Evolutionary conservation across 305 asterid species (phyloP).

Genomic region (Euphrasia arctica): DNA sequence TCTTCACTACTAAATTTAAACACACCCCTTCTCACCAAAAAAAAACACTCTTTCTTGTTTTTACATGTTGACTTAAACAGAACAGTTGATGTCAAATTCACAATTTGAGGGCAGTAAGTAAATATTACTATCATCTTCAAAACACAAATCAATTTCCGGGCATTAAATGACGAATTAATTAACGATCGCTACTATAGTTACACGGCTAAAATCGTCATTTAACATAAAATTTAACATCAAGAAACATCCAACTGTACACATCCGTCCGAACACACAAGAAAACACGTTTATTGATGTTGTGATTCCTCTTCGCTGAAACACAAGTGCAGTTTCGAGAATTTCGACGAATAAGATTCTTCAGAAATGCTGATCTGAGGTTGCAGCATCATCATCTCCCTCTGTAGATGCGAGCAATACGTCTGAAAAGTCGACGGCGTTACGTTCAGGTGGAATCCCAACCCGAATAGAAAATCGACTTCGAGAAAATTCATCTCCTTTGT

Average conservation of each 20-base stretch:
- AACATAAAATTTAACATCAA: no score
- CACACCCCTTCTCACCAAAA: constrained; percentile 10
- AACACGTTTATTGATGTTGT: constrained; percentile 37
- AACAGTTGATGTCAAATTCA: no score
- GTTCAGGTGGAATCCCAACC: constrained; percentile 81
- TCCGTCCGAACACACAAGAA: no score
- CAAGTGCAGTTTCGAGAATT: constrained; percentile 41
- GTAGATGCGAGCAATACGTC: constrained; percentile 69
- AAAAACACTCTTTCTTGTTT: background rate
- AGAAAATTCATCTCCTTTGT: constrained; percentile 91
- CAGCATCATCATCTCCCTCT: constrained; percentile 65
- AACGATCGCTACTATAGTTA: background rate
- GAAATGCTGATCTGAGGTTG: constrained; percentile 39
- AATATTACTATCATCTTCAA: no score
- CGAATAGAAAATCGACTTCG: constrained; percentile 91
- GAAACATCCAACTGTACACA: no score
- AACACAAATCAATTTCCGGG: no score
- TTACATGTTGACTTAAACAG: background rate
- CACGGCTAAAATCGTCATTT: background rate
- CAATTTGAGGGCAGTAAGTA: no score
- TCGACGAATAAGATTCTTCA: constrained; percentile 36
- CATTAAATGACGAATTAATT: no score
- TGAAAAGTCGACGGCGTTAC: constrained; percentile 85
- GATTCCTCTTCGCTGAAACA: constrained; percentile 63
- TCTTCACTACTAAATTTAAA: constrained; percentile 39